These are phyloP conservation scores for Crithidia sp. DNA, from an alignment of 208 protist species.

Conservation along the genomic window DNA sequence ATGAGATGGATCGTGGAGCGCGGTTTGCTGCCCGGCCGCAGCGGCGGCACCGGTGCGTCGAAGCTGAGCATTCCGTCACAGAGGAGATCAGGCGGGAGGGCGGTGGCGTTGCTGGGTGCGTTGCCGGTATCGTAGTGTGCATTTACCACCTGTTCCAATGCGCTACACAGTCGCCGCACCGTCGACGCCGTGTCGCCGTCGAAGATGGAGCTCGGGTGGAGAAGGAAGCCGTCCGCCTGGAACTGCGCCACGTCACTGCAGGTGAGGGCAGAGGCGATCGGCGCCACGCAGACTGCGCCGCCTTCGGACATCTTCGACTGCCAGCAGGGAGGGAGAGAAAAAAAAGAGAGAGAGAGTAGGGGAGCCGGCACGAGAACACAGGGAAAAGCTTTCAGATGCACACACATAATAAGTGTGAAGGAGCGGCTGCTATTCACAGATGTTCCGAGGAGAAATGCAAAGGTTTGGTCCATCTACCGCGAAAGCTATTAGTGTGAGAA, in stretches of 20 bases:
- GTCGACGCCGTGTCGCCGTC: neutral
- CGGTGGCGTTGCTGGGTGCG: neutral
- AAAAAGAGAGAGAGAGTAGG: too few relatives aligned
- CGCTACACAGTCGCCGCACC: neutral
- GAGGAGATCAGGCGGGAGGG: neutral
- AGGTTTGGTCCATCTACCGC: too few relatives aligned
- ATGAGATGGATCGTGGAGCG: slow-evolving; percentile 37
- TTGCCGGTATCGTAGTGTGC: neutral
- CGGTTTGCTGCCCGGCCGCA: neutral
- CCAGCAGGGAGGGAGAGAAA: neutral
- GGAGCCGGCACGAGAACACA: too few relatives aligned
- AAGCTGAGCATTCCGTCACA: neutral
- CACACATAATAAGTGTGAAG: too few relatives aligned
- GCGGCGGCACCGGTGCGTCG: neutral
- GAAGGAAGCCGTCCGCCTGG: neutral
- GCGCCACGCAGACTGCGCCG: neutral
- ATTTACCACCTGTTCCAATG: neutral
- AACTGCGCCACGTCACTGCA: neutral
- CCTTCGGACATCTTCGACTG: too few relatives aligned
- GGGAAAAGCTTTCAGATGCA: too few relatives aligned
- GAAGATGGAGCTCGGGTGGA: neutral
- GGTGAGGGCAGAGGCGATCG: neutral
- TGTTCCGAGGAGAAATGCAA: too few relatives aligned
- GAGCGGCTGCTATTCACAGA: too few relatives aligned
- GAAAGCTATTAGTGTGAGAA: too few relatives aligned